These are phyloP conservation scores for Suillus weaverae DNA, from an alignment of 768 basidiomycete genomes.

Conservation along the genomic window DNA sequence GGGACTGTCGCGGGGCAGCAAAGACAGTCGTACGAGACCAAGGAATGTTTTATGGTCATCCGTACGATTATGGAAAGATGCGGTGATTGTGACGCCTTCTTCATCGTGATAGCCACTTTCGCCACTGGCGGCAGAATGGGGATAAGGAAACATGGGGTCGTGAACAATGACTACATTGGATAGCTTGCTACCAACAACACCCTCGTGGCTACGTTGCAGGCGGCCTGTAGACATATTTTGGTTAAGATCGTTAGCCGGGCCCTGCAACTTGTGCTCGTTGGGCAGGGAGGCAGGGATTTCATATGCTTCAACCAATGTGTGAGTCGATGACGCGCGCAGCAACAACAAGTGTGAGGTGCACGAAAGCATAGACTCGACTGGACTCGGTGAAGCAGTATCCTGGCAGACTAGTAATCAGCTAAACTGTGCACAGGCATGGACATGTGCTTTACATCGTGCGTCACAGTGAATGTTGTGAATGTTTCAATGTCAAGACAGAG, in stretches of 20 bases:
- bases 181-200: constrained; percentile 3
- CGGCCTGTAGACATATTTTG: neutral
- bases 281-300: neutral
- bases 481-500: constrained; percentile 5
- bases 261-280: neutral
- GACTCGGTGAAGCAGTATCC: neutral
- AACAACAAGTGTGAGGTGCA: constrained; percentile 2
- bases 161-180: constrained; percentile 5
- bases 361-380: constrained; percentile 5
- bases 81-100: constrained; percentile 2
- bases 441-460: constrained; percentile 1
- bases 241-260: too few species aligned
- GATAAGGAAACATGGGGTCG: constrained; percentile 5
- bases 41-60: constrained; percentile 7
- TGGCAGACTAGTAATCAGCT: neutral
- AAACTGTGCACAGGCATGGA: neutral
- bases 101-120: neutral
- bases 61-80: constrained; percentile 2
- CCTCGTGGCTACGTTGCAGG: constrained; percentile 4
- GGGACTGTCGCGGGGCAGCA: neutral
- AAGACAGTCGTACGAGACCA: constrained; percentile 5
- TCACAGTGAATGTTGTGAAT: neutral
- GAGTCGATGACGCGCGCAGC: neutral
- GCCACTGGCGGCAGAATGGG: neutral
- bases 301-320: constrained; percentile 5